These are phyloP conservation scores for Entonaema liquescens DNA, from an alignment of 495 filamentous ascomycete genomes.

Conservation along the genomic window DNA sequence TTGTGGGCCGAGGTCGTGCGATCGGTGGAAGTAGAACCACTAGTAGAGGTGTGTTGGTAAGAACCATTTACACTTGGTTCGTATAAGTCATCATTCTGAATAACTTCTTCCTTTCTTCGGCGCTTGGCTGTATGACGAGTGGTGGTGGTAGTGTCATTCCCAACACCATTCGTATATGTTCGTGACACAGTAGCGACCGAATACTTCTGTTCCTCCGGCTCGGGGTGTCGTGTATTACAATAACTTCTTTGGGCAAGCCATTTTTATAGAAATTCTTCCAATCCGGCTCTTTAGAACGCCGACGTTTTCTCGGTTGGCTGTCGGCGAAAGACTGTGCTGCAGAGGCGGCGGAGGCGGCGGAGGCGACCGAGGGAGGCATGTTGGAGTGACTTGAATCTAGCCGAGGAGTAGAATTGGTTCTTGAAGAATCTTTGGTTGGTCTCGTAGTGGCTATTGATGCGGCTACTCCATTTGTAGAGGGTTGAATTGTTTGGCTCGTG, in stretches of 20 bases:
- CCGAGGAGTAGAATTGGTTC: conserved; percentile 43
- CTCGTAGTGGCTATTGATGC: conserved; percentile 47
- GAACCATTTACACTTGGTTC: conserved; percentile 76
- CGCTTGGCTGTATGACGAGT: conserved; percentile 56
- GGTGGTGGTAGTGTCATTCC: conserved; percentile 26
- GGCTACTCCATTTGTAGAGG: conserved; percentile 50
- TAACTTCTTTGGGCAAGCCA: conserved; percentile 90
- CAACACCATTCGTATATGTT: conserved; percentile 44
- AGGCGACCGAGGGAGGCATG: conserved; percentile 51
- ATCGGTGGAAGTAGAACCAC: conserved; percentile 79
- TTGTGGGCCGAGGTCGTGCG: conserved; percentile 83
- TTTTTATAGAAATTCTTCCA: conserved; percentile 94
- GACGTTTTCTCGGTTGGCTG: conserved; percentile 59
- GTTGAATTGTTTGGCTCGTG: conserved; percentile 26
- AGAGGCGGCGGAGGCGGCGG: conserved; percentile 42
- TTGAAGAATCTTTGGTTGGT: conserved; percentile 45
- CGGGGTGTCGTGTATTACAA: conserved; percentile 93
- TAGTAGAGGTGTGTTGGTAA: conserved; percentile 72
- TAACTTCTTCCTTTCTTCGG: conserved; percentile 57
- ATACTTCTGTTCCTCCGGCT: conserved; percentile 62
- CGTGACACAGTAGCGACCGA: conserved; percentile 41
- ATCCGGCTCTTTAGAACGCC: conserved; percentile 73
- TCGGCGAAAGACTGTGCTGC: conserved; percentile 40
- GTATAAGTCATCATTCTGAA: conserved; percentile 53
- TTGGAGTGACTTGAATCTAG: conserved; percentile 41